Percentiles rank a stretch among this genome's conserved stretches.
Conservation (phyloP, 495 filamentous ascomycete species). For the Ramalina peruviana region DNA sequence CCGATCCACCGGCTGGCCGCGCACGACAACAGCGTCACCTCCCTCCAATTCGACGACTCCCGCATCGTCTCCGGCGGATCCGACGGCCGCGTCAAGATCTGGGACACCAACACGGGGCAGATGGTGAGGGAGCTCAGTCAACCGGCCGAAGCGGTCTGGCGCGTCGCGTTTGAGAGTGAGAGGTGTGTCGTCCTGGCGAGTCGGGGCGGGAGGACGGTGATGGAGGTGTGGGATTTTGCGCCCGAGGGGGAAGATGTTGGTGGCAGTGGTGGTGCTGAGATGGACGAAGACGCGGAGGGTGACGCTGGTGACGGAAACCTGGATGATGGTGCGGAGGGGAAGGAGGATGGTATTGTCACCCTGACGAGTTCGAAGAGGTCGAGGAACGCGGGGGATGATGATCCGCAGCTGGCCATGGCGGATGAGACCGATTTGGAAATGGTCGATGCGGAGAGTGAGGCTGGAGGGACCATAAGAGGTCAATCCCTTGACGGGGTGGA, state of each 20-base stretch:
- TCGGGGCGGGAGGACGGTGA: constrained; percentile 69
- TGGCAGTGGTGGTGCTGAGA: not conserved
- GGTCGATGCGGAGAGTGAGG: constrained; percentile 10
- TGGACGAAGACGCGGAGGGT: constrained; percentile 1
- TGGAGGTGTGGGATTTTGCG: constrained; percentile 58
- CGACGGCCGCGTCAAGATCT: constrained; percentile 93
- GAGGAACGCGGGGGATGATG: constrained; percentile 3
- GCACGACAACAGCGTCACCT: constrained; percentile 97
- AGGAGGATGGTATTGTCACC: not conserved
- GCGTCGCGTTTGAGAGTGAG: constrained; percentile 95
- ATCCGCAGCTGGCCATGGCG: not conserved
- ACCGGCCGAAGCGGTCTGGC: constrained; percentile 89
- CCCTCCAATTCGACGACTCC: constrained; percentile 88
- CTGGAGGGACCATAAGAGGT: not conserved
- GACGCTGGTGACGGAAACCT: not conserved
- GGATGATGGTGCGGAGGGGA: not conserved
- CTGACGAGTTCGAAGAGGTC: not conserved
- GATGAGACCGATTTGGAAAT: constrained; percentile 13
- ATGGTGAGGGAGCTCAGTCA: constrained; percentile 82
- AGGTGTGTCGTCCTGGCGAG: constrained; percentile 93
- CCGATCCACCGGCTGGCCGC: constrained; percentile 89
- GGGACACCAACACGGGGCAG: constrained; percentile 82
- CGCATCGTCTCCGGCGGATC: constrained; percentile 90
- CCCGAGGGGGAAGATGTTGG: constrained; percentile 18
- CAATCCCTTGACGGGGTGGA: constrained; percentile 5